Conservation (phyloP, 2,329 filamentous ascomycete species). For the Dactylellina drechsleri region DNA sequence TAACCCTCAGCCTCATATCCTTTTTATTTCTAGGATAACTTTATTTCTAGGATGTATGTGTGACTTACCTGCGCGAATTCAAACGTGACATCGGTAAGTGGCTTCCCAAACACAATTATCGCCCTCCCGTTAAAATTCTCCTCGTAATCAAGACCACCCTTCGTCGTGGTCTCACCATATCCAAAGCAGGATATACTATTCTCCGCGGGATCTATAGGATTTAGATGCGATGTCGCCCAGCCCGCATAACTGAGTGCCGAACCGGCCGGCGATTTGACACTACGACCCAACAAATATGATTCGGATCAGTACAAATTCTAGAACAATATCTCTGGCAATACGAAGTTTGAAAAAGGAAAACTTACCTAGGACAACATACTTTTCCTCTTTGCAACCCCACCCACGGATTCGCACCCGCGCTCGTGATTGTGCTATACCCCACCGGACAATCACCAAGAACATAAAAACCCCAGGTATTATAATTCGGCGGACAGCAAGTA, state of each 20-base stretch:
- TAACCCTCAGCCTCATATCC: not conserved
- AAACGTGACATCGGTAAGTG: constrained; percentile 27
- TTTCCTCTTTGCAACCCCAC: constrained; percentile 42
- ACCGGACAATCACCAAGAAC: constrained; percentile 35
- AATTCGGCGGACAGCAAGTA: constrained; percentile 44
- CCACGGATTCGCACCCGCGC: constrained; percentile 37
- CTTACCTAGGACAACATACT: constrained; percentile 46
- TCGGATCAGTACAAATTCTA: not conserved
- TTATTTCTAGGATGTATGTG: not conserved
- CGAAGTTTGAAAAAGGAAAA: not conserved
- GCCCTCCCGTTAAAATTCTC: constrained; percentile 45
- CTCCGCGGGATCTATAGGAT: constrained; percentile 27
- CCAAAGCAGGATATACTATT: constrained; percentile 44
- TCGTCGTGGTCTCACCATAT: constrained; percentile 12
- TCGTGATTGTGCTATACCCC: constrained; percentile 28
- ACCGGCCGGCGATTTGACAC: constrained; percentile 17
- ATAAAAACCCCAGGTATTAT: constrained; percentile 51
- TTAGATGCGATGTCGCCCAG: constrained; percentile 27
- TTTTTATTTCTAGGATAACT: not conserved
- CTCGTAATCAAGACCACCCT: constrained; percentile 14
- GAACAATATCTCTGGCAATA: too few relatives aligned
- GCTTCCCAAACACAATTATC: constrained; percentile 33
- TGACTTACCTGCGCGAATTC: constrained; percentile 22
- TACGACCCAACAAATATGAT: not conserved
- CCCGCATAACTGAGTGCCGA: not conserved